Percentiles rank a stretch among this genome's conserved stretches.
phyloP scores from a whole-genome alignment of 2,329 filamentous ascomycete species.

The Myrmaecium sp. region DNA sequence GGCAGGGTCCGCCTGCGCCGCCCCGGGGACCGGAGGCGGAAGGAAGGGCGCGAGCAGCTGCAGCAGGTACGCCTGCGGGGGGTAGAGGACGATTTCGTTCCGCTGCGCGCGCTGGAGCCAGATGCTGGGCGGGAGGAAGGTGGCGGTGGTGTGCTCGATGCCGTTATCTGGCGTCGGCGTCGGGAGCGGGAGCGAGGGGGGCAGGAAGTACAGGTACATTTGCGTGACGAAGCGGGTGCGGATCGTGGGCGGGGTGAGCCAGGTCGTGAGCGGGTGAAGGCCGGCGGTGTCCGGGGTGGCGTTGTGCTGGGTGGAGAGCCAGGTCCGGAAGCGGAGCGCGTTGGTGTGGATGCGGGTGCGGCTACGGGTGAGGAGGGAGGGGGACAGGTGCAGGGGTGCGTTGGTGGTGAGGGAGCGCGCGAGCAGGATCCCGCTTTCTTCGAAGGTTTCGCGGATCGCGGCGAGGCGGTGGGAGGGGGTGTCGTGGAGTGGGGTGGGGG shows the following conservation, averaged over 20 bases:
- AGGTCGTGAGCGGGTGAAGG: constrained; percentile 71
- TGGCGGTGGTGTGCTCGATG: constrained; percentile 55
- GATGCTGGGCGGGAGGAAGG: constrained; percentile 50
- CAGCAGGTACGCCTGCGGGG: constrained; percentile 70
- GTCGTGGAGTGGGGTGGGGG: constrained; percentile 52
- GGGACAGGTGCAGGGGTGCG: constrained; percentile 63
- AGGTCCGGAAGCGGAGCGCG: constrained; percentile 94
- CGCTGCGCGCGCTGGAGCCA: constrained; percentile 51
- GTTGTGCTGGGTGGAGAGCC: constrained; percentile 46
- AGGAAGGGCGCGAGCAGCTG: constrained; percentile 40
- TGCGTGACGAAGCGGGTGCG: constrained; percentile 78
- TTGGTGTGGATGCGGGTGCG: constrained; percentile 63
- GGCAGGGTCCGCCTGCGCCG: constrained; percentile 10
- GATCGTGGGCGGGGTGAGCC: constrained; percentile 65
- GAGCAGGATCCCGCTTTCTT: constrained; percentile 81
- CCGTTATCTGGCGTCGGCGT: constrained; percentile 56
- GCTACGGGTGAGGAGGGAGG: constrained; percentile 75
- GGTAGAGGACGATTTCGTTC: constrained; percentile 68
- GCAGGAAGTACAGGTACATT: constrained; percentile 91
- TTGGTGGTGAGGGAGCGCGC: constrained; percentile 30
- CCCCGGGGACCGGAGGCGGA: constrained; percentile 15
- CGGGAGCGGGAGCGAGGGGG: constrained; percentile 37
- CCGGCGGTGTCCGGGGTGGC: constrained; percentile 32
- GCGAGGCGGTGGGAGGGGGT: constrained; percentile 59
- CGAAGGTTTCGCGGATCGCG: constrained; percentile 82